These are phyloP conservation scores for Geopyxis carbonaria DNA, from an alignment of 495 filamentous ascomycete genomes.

Conservation along the genomic window DNA sequence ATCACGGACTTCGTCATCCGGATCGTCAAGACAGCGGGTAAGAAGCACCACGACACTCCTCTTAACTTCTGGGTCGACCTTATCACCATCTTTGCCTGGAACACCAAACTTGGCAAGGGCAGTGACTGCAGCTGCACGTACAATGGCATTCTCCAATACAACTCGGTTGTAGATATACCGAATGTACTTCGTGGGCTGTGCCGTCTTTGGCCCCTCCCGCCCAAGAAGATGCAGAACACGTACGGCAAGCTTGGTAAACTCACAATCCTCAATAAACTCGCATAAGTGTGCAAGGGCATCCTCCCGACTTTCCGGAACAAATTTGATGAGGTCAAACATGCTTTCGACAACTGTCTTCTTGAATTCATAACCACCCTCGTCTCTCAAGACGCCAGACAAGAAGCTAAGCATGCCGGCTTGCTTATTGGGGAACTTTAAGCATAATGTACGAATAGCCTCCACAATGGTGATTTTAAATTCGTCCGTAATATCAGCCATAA, in stretches of 20 bases:
- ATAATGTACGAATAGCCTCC: conserved; percentile 88
- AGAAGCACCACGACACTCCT: conserved; percentile 83
- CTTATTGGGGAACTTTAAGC: conserved; percentile 94
- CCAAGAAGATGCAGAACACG: conserved; percentile 86
- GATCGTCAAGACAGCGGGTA: conserved; percentile 86
- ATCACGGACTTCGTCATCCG: conserved; percentile 93
- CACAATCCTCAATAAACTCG: conserved; percentile 99
- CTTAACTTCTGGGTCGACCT: conserved; percentile 65
- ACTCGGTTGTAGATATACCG: conserved; percentile 99
- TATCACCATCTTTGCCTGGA: conserved; percentile 60
- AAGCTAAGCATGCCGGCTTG: conserved; percentile 96
- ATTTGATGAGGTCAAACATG: conserved; percentile 99
- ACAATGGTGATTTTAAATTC: conserved; percentile 99
- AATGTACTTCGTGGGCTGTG: conserved; percentile 94
- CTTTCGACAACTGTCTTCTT: conserved; percentile 95
- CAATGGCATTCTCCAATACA: conserved; percentile 89
- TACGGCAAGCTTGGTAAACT: conserved; percentile 96
- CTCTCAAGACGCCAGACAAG: conserved; percentile 81
- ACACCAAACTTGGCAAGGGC: conserved; percentile 95
- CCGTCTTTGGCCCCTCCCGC: conserved; percentile 84
- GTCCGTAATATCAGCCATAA: conserved; percentile 96
- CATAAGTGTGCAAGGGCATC: conserved; percentile 92
- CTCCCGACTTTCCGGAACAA: conserved; percentile 93
- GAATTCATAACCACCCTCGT: conserved; percentile 97
- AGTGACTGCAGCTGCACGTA: conserved; percentile 88